phyloP scores from a whole-genome alignment of 495 filamentous ascomycete species.

The Clohesyomyces aquaticus region DNA sequence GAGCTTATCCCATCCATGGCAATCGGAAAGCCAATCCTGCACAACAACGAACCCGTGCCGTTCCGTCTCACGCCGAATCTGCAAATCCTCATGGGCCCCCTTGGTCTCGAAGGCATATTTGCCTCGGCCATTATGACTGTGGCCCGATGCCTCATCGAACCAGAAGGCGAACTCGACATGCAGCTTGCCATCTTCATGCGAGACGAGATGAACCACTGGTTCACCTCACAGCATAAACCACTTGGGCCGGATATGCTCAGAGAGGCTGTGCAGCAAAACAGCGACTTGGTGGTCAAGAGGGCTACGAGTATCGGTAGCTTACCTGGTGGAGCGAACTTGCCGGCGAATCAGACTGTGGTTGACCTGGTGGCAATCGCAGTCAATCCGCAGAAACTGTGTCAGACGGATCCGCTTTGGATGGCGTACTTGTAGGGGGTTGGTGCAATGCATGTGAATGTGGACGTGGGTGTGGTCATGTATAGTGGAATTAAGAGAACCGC shows the following conservation, averaged over 20 bases:
- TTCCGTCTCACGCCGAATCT: slow-evolving; percentile 98
- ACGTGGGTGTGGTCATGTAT: too few relatives aligned
- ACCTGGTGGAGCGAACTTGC: slow-evolving; percentile 62
- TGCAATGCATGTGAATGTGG: too few relatives aligned
- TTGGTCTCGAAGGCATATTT: slow-evolving; percentile 94
- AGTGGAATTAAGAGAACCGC: too few relatives aligned
- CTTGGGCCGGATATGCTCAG: slow-evolving; percentile 63
- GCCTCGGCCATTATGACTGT: slow-evolving; percentile 91
- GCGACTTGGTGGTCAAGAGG: slow-evolving; percentile 85
- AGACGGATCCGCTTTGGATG: slow-evolving; percentile 96
- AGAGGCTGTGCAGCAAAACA: slow-evolving; percentile 85
- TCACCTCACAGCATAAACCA: slow-evolving; percentile 76
- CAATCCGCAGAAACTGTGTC: slow-evolving; percentile 80
- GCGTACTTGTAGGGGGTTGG: slow-evolving; percentile 76
- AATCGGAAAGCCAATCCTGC: slow-evolving; percentile 79
- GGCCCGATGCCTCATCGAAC: slow-evolving; percentile 91
- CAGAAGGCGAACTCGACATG: slow-evolving; percentile 83
- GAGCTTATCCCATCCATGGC: slow-evolving; percentile 88
- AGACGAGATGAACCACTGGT: slow-evolving; percentile 98
- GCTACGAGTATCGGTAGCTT: slow-evolving; percentile 76
- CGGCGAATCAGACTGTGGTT: slow-evolving; percentile 94
- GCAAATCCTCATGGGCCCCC: slow-evolving; percentile 91
- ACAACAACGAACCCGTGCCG: slow-evolving; percentile 89
- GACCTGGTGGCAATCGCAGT: slow-evolving; percentile 84
- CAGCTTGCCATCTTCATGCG: slow-evolving; percentile 91